These are phyloP conservation scores for Botrytis galanthina DNA, from an alignment of 2,329 filamentous ascomycete species.

Conservation along the genomic window DNA sequence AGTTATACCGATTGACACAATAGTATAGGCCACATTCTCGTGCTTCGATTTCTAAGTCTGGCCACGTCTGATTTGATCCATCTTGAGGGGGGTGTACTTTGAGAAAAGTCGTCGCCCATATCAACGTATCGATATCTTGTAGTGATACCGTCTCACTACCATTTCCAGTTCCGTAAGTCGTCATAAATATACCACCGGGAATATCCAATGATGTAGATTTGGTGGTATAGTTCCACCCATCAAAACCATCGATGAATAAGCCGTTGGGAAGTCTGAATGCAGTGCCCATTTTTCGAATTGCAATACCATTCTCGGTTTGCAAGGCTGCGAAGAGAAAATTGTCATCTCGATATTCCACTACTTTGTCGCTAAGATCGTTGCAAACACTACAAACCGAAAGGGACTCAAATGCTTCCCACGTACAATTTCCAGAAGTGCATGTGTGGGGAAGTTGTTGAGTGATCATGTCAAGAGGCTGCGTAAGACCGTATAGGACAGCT, in stretches of 20 bases:
- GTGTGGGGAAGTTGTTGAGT: conserved; percentile 10
- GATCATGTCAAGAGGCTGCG: not conserved
- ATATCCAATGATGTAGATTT: not conserved
- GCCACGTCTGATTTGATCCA: not conserved
- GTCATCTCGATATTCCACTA: conserved; percentile 6
- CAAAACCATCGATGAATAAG: conserved; percentile 7
- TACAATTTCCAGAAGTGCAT: conserved; percentile 7
- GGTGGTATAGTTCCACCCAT: conserved; percentile 5
- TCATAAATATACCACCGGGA: conserved; percentile 7
- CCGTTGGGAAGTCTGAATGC: conserved; percentile 9
- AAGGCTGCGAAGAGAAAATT: conserved; percentile 1
- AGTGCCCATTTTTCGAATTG: not conserved
- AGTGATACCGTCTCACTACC: conserved; percentile 9
- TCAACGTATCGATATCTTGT: not conserved
- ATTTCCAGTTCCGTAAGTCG: conserved; percentile 6
- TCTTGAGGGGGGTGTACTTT: conserved; percentile 3
- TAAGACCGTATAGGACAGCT: conserved; percentile 9
- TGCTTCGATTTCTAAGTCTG: not conserved
- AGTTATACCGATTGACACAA: conserved; percentile 6
- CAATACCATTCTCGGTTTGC: not conserved
- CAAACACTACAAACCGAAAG: conserved; percentile 10
- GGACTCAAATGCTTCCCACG: conserved; percentile 2
- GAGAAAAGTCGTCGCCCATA: conserved; percentile 6
- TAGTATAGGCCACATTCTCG: conserved; percentile 12
- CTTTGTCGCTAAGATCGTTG: conserved; percentile 4